These are phyloP conservation scores for Russula vinacea DNA, from an alignment of 768 basidiomycete species.

Conservation along the genomic window DNA sequence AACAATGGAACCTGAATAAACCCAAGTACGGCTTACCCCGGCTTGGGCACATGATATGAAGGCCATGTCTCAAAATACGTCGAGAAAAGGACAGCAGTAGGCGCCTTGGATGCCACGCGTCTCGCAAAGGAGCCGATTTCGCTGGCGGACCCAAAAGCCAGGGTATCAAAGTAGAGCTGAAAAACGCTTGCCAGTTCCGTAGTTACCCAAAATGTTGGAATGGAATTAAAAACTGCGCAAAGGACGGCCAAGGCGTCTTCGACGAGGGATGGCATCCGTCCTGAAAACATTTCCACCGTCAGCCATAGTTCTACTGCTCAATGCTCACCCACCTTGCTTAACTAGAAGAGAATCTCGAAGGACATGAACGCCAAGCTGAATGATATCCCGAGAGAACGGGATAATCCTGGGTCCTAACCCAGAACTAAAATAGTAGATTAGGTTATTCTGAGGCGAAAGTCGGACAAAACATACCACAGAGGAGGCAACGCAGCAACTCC, in stretches of 20 bases:
- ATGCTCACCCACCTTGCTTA: slow-evolving; percentile 25
- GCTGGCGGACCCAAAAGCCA: slow-evolving; percentile 35
- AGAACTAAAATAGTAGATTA: slow-evolving; percentile 42
- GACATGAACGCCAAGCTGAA: slow-evolving; percentile 52
- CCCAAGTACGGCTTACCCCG: slow-evolving; percentile 2
- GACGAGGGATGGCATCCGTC: slow-evolving; percentile 33
- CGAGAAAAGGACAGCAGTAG: slow-evolving; percentile 63
- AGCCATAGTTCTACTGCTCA: neutral
- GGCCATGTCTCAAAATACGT: slow-evolving; percentile 62
- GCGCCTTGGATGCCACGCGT: slow-evolving; percentile 64
- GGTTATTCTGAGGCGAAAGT: slow-evolving; percentile 22
- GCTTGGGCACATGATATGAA: slow-evolving; percentile 38
- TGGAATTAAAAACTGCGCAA: slow-evolving; percentile 63
- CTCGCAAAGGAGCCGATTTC: slow-evolving; percentile 51
- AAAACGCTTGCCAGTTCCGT: slow-evolving; percentile 57
- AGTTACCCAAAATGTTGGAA: slow-evolving; percentile 79
- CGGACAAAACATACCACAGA: slow-evolving; percentile 51
- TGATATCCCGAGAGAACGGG: slow-evolving; percentile 73
- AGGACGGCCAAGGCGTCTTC: slow-evolving; percentile 49
- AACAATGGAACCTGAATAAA: neutral
- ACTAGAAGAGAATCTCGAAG: slow-evolving; percentile 45
- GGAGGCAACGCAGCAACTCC: slow-evolving; percentile 57
- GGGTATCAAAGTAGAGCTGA: slow-evolving; percentile 52
- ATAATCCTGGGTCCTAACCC: slow-evolving; percentile 87
- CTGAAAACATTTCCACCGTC: slow-evolving; percentile 31